Evolutionary conservation across 1,284 basidiomycete species (phyloP).

Genomic region (Irpex sp.): DNA sequence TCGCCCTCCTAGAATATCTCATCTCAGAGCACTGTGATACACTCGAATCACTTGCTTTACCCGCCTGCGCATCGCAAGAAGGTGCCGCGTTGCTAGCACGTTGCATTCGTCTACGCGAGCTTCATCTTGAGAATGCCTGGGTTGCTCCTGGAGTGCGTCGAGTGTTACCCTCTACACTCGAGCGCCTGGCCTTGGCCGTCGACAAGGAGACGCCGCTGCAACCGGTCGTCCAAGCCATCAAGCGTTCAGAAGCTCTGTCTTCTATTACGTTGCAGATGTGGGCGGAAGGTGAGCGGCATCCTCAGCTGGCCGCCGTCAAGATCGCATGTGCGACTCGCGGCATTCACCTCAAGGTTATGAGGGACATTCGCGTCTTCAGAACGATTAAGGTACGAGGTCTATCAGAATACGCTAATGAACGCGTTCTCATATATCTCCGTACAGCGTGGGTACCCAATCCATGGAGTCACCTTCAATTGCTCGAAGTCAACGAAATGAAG

Average conservation of each 20-base stretch:
- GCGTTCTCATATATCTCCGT: background rate
- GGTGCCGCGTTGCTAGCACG: constrained; percentile 41
- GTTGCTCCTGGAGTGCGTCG: constrained; percentile 43
- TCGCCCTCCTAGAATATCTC: constrained; percentile 49
- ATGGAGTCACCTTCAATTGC: background rate
- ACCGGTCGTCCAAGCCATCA: constrained; percentile 36
- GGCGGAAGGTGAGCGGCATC: constrained; percentile 23
- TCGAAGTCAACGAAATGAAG: constrained; percentile 1
- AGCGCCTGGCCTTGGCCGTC: constrained; percentile 56
- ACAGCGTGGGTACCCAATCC: constrained; percentile 2
- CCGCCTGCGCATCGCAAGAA: constrained; percentile 46
- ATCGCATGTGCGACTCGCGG: constrained; percentile 27
- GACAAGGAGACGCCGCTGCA: constrained; percentile 50
- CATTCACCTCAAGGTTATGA: constrained; percentile 22
- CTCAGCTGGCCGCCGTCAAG: constrained; percentile 20
- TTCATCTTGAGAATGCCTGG: constrained; percentile 50
- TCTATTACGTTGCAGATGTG: constrained; percentile 26
- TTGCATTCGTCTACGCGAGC: constrained; percentile 46
- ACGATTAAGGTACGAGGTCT: constrained; percentile 2
- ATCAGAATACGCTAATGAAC: background rate
- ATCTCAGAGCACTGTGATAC: constrained; percentile 41
- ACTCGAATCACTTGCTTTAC: constrained; percentile 53
- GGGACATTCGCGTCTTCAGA: constrained; percentile 24
- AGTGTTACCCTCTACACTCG: constrained; percentile 43
- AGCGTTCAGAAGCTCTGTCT: constrained; percentile 19